Evolutionary conservation across 2,329 filamentous ascomycete species (phyloP), one percentile per base, ranked within the genome.

Genomic region (Colletotrichum sp.): DNA sequence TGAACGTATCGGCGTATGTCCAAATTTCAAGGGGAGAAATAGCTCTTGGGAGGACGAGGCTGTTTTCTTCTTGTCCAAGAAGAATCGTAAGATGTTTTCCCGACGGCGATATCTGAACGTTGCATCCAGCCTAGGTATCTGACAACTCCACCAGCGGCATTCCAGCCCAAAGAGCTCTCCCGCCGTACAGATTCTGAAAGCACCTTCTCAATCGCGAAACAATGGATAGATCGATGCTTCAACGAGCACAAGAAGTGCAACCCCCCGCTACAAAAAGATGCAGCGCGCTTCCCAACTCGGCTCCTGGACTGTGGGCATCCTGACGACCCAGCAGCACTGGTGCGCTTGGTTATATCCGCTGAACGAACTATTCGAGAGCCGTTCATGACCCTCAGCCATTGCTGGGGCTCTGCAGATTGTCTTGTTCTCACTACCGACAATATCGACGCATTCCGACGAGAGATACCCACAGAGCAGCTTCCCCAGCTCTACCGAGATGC

Each of bases 301-400:
- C 55, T 58, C 5, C 55, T 58, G 4, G 55, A 58, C 13, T 24
- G 21, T 18, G 55, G 55, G 1, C 0, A n/a, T 2, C 24, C 12
- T 0, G 8, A 3, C 4, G 21, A 28, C 21, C 0, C 7, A 58
- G 26, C 13, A 14, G 21, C 55, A 6, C 1, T 0, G 3, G 43
- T 48, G 0, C 26, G 55, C 26, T 18, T 24, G 21, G 21, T 58
- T 3, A 28, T 58, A 3, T 5, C 13, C 4, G 9, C 55, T 5
- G 21, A 16, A 6, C 8, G 2, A 2, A 13, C 3, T 21, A 21
- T 21, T 7, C 4, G 18, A 58, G 55, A 1, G 26, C 7, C 55
- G 0, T 61, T 21, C 3, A 30, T 34, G 28, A 61, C 58, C 3
- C 30, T 61, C 0, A 61, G 58, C n/a, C 58, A 61, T 5, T 61